A percentile compares a stretch with the other conserved stretches of the same genome.
Evolutionary conservation across 2,329 filamentous ascomycete species (phyloP).

Genomic region (Colletotrichum brevisporum): DNA sequence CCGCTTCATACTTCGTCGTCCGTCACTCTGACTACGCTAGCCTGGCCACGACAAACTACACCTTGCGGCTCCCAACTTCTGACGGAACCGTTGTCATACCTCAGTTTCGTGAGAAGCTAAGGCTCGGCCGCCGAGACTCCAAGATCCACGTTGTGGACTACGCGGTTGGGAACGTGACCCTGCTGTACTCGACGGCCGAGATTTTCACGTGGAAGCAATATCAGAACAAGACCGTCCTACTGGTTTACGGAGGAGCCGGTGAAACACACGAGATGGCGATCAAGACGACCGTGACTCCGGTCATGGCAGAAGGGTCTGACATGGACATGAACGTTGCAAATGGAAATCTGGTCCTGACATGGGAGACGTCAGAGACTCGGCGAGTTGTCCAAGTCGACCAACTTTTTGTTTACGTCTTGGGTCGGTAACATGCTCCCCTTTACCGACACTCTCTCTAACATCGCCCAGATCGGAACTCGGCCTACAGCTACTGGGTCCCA

Average conservation of each 20-base stretch:
- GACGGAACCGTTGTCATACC: constrained; percentile 65
- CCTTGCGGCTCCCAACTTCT: constrained; percentile 73
- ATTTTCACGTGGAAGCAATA: constrained; percentile 79
- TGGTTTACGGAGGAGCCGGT: constrained; percentile 74
- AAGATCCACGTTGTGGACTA: constrained; percentile 79
- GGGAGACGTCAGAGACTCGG: constrained; percentile 67
- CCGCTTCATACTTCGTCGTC: constrained; percentile 74
- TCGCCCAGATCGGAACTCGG: constrained; percentile 70
- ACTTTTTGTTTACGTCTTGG: constrained; percentile 69
- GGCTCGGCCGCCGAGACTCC: constrained; percentile 74
- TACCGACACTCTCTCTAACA: constrained; percentile 13
- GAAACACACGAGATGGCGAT: constrained; percentile 76
- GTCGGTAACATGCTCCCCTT: constrained; percentile 46
- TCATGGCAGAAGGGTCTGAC: constrained; percentile 51
- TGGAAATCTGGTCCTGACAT: constrained; percentile 49
- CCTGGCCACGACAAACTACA: constrained; percentile 71
- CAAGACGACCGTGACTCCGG: constrained; percentile 50
- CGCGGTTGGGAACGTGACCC: constrained; percentile 67
- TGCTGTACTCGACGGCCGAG: constrained; percentile 79
- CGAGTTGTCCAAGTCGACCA: constrained; percentile 64
- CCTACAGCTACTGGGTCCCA: constrained; percentile 79
- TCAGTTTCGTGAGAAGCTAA: constrained; percentile 69
- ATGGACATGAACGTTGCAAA: constrained; percentile 36
- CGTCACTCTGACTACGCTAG: constrained; percentile 77
- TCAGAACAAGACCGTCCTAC: constrained; percentile 68